Evolutionary conservation across 78 protist genomes (phyloP).

Genomic region (Mantamonas sphyraenae): DNA sequence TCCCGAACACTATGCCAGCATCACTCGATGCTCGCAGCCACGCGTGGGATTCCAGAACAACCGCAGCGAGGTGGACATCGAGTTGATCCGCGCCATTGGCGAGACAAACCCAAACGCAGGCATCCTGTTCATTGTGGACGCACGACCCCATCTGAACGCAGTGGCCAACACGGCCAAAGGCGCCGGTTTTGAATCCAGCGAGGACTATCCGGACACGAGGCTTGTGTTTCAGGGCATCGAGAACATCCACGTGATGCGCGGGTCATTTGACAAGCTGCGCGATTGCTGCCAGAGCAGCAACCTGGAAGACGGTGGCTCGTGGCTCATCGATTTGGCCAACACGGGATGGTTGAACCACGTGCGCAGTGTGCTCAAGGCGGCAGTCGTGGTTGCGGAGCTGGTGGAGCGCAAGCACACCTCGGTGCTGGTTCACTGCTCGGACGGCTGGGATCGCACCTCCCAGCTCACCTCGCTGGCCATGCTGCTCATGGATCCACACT

Average conservation of each 20-base stretch:
- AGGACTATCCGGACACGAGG: not conserved
- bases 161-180: conserved; percentile 17
- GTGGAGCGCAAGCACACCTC: no score
- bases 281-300: no score
- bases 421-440: no score
- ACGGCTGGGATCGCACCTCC: conserved; percentile 68
- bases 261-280: not conserved
- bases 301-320: no score
- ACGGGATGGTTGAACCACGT: no score
- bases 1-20: not conserved
- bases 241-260: conserved; percentile 6
- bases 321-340: no score
- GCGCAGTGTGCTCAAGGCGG: no score
- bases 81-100: not conserved
- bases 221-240: conserved; percentile 1
- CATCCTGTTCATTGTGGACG: conserved; percentile 1
- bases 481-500: conserved; percentile 60
- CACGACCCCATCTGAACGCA: conserved; percentile 11
- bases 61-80: not conserved
- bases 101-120: conserved; percentile 3
- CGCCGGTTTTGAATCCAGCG: not conserved
- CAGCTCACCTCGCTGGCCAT: conserved; percentile 40
- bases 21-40: conserved; percentile 12
- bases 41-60: not conserved
- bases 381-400: no score